phyloP scores from a whole-genome alignment of 1,284 basidiomycete genomes.

The Pseudomicrostroma phylloplanum region DNA sequence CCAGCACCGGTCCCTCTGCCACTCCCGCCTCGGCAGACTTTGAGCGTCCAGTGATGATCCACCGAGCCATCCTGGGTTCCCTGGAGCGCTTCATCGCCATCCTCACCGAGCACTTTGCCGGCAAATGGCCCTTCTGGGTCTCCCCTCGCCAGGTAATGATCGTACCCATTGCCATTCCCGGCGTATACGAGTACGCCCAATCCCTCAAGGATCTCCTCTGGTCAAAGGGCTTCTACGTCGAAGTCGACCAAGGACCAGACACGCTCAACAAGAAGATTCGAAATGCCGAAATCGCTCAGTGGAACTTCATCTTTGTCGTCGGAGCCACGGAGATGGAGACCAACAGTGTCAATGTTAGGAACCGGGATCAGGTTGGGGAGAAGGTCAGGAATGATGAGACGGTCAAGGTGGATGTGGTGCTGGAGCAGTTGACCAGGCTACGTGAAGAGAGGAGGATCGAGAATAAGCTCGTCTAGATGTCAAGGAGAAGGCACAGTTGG shows the following conservation, averaged over 20 bases:
- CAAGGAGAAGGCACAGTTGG: too few species aligned
- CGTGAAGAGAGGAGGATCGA: slow-evolving; percentile 4
- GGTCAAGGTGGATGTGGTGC: background rate
- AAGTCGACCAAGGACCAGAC: slow-evolving; percentile 85
- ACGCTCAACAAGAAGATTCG: slow-evolving; percentile 91
- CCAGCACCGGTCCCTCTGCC: background rate
- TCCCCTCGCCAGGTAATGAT: slow-evolving; percentile 90
- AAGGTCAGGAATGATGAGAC: slow-evolving; percentile 6
- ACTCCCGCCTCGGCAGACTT: slow-evolving; percentile 1
- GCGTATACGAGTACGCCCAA: slow-evolving; percentile 79
- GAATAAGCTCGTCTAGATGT: background rate
- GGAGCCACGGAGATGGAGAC: slow-evolving; percentile 83
- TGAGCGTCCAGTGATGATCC: slow-evolving; percentile 44
- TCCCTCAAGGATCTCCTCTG: slow-evolving; percentile 66
- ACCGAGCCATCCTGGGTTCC: slow-evolving; percentile 48
- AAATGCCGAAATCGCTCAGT: slow-evolving; percentile 44
- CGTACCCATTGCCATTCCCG: slow-evolving; percentile 75
- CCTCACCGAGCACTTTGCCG: slow-evolving; percentile 39
- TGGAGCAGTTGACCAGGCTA: background rate
- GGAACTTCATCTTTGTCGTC: slow-evolving; percentile 94
- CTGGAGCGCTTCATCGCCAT: slow-evolving; percentile 49
- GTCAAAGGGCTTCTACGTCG: slow-evolving; percentile 72
- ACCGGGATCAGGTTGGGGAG: background rate
- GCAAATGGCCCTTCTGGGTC: slow-evolving; percentile 78
- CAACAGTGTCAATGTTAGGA: slow-evolving; percentile 73